These are phyloP conservation scores for Chalciporus sphaerocephalus DNA, from an alignment of 768 basidiomycete genomes.

Conservation along the genomic window DNA sequence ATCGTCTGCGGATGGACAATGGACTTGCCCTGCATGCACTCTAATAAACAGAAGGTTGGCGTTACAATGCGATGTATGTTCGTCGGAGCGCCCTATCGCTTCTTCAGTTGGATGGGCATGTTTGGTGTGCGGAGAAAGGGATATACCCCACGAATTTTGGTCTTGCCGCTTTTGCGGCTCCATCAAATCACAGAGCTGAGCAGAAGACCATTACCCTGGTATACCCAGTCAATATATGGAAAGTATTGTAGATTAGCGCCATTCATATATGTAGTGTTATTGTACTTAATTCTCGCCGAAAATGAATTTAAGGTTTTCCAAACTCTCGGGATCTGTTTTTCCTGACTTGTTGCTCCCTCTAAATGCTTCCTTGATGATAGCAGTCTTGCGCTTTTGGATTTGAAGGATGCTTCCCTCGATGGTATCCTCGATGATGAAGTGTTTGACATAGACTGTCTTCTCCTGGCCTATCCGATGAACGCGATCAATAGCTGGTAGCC, in stretches of 20 bases:
- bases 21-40: constrained; percentile 62
- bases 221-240: background rate
- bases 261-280: background rate
- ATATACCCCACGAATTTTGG: constrained; percentile 65
- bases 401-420: constrained; percentile 76
- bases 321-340: constrained; percentile 60
- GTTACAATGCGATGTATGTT: constrained; percentile 62
- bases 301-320: constrained; percentile 66
- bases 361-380: constrained; percentile 83
- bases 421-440: constrained; percentile 72
- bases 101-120: constrained; percentile 57
- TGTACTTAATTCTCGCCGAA: constrained; percentile 6
- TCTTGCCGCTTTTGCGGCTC: constrained; percentile 70
- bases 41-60: constrained; percentile 50
- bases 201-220: background rate
- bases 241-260: background rate
- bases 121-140: constrained; percentile 55
- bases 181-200: constrained; percentile 45
- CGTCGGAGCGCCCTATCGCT: constrained; percentile 35
- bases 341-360: constrained; percentile 45
- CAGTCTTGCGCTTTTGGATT: constrained; percentile 84
- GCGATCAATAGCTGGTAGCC: constrained; percentile 69
- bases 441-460: constrained; percentile 76
- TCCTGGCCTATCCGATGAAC: constrained; percentile 85
- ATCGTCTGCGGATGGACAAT: constrained; percentile 27